A percentile compares a stretch with the other conserved stretches of the same genome.
Conservation (phyloP, 306 rosid species). For the Fragaria ananassa region DNA sequence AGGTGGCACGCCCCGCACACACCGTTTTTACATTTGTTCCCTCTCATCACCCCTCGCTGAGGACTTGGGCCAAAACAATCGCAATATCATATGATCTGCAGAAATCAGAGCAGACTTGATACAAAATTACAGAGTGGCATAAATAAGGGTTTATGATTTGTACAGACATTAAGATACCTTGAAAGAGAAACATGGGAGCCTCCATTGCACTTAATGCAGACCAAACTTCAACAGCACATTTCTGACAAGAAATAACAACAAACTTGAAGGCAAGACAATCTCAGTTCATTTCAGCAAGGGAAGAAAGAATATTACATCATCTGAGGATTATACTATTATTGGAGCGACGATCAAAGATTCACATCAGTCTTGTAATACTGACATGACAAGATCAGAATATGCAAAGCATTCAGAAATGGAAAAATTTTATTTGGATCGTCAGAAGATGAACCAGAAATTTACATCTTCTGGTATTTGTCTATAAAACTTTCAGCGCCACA, state of each 20-base stretch:
- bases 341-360: not conserved
- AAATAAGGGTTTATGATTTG: not conserved
- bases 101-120: not conserved
- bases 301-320: not conserved
- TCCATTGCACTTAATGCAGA: not conserved
- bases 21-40: no score
- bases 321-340: not conserved
- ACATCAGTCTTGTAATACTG: not conserved
- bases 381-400: not conserved
- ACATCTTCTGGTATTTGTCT: not conserved
- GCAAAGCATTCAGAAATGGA: not conserved
- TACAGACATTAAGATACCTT: not conserved
- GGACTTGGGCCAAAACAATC: no score
- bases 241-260: not conserved
- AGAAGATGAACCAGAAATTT: not conserved
- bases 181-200: not conserved
- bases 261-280: not conserved
- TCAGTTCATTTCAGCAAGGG: not conserved
- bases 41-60: no score
- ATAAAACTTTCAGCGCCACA: not conserved
- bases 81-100: not conserved
- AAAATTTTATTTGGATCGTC: not conserved
- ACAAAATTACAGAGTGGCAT: not conserved
- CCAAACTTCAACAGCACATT: not conserved
- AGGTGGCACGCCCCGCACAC: no score